Percentiles rank a stretch among this genome's conserved stretches.
phyloP scores from a whole-genome alignment of 2,329 filamentous ascomycete species.

The Penicillium crustosum region DNA sequence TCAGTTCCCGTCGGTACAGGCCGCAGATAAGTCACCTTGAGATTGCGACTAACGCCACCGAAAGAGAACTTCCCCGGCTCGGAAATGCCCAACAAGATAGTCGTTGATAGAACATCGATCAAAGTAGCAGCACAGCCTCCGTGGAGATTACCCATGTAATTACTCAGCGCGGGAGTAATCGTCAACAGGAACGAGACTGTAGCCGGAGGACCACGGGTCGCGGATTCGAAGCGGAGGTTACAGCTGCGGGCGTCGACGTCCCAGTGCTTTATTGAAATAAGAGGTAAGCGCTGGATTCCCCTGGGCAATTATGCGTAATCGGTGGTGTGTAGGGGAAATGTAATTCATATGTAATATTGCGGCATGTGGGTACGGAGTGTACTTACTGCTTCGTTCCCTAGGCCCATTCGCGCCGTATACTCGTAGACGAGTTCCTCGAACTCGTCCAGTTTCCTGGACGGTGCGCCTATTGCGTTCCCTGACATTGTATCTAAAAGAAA shows the following conservation, averaged over 20 bases:
- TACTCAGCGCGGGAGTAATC: constrained; percentile 88
- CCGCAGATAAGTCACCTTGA: constrained; percentile 67
- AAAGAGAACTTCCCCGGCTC: constrained; percentile 61
- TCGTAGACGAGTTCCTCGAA: constrained; percentile 35
- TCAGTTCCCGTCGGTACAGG: constrained; percentile 56
- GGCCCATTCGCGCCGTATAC: constrained; percentile 25
- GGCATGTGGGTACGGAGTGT: background rate
- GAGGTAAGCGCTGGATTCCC: background rate
- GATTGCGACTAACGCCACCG: constrained; percentile 64
- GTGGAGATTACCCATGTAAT: constrained; percentile 86
- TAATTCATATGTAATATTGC: background rate
- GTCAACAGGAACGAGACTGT: constrained; percentile 37
- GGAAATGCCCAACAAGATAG: constrained; percentile 57
- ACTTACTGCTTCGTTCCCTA: constrained; percentile 22
- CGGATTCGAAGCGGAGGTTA: constrained; percentile 41
- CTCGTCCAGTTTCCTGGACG: constrained; percentile 30
- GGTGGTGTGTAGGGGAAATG: background rate
- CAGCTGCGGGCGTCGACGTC: constrained; percentile 29
- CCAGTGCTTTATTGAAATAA: constrained; percentile 30
- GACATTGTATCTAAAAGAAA: constrained; percentile 14
- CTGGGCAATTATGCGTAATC: background rate
- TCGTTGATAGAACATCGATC: constrained; percentile 65
- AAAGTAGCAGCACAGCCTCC: constrained; percentile 72
- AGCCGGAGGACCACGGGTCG: constrained; percentile 35
- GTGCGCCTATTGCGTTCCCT: constrained; percentile 17